Conservation (phyloP, 257 asterid species). For the Misopates orontium region DNA sequence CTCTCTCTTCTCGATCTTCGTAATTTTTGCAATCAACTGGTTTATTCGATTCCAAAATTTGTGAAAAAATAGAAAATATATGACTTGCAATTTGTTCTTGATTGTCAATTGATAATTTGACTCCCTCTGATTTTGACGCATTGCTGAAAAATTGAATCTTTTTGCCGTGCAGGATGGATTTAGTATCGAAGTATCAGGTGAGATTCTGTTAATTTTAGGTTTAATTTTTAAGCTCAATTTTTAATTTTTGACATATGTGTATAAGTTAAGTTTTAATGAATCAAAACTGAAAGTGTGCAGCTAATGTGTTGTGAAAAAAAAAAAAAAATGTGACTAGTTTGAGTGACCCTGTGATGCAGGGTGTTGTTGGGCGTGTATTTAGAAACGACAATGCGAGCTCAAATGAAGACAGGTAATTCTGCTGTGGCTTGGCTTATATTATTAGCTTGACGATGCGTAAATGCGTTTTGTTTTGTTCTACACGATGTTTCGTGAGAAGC, state of each 20-base stretch:
- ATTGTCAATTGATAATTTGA: too few relatives aligned
- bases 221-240: too few relatives aligned
- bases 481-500: background rate
- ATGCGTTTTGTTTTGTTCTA: background rate
- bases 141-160: conserved; percentile 41
- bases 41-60: too few relatives aligned
- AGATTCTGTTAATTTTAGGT: conserved; percentile 1
- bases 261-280: background rate
- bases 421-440: conserved; percentile 10
- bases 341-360: conserved; percentile 51
- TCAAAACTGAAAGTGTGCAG: background rate
- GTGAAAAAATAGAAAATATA: too few relatives aligned
- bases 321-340: too few relatives aligned
- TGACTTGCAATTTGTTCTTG: too few relatives aligned
- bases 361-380: conserved; percentile 88
- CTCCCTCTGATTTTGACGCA: too few relatives aligned
- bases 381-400: conserved; percentile 73
- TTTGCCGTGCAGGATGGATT: conserved; percentile 53
- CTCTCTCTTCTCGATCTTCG: too few relatives aligned
- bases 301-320: conserved; percentile 9
- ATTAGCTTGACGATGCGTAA: background rate
- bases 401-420: conserved; percentile 73
- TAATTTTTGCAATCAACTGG: too few relatives aligned
- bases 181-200: conserved; percentile 92
- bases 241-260: background rate